A percentile compares a stretch with the other conserved stretches of the same genome.
Conservation (phyloP, 179 eudicot genomes). For the Beta corolliflora region DNA sequence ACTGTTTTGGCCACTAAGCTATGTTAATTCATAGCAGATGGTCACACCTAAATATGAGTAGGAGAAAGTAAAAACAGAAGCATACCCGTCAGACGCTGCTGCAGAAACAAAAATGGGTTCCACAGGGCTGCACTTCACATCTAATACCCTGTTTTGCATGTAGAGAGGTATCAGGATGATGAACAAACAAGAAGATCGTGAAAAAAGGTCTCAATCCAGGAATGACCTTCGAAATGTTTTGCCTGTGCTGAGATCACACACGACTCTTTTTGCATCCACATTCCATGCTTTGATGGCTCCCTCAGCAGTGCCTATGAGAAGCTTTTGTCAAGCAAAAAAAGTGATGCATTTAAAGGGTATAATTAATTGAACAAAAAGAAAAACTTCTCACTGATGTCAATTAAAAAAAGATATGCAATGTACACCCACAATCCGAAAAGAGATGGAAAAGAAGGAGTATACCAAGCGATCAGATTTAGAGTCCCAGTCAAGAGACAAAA, state of each 20-base stretch:
- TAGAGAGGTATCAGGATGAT: conserved; percentile 19
- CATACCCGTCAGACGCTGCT: conserved; percentile 88
- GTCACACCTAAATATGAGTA: background rate
- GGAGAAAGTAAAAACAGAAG: conserved; percentile 8
- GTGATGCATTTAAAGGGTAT: conserved; percentile 1
- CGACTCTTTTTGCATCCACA: conserved; percentile 97
- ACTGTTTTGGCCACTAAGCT: too few relatives aligned
- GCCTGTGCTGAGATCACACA: conserved; percentile 83
- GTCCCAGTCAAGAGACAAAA: conserved; percentile 98
- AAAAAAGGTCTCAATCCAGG: conserved; percentile 10
- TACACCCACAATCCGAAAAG: background rate
- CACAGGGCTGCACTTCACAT: conserved; percentile 95
- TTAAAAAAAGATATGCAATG: background rate
- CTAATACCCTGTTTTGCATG: conserved; percentile 67
- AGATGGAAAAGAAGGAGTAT: conserved; percentile 18
- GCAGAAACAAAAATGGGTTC: conserved; percentile 98
- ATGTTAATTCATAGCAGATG: too few relatives aligned
- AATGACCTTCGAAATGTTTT: conserved; percentile 73
- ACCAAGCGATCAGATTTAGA: conserved; percentile 96
- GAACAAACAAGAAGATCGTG: conserved; percentile 19
- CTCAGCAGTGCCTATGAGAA: conserved; percentile 96
- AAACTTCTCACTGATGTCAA: background rate
- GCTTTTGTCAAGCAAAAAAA: conserved; percentile 65
- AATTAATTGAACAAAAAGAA: conserved; percentile 17
- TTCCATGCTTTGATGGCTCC: conserved; percentile 99